Evolutionary conservation across 352 stramenopile species (phyloP).

Genomic region (Ochromonadaceae sp.): DNA sequence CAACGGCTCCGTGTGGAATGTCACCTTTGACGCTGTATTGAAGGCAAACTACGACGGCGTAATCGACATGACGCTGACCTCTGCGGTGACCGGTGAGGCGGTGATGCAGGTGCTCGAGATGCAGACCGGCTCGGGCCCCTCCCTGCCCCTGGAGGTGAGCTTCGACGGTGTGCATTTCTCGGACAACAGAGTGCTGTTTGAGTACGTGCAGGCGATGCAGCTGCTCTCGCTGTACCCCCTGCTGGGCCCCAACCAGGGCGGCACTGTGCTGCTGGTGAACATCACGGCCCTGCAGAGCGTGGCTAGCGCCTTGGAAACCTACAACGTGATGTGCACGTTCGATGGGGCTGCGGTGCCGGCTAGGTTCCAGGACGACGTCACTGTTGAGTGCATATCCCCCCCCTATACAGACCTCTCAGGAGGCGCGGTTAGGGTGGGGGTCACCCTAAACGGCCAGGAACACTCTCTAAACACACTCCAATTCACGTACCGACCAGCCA

Average conservation of each 20-base stretch:
- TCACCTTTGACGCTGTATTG: not conserved
- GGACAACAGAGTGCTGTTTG: not conserved
- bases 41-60: not conserved
- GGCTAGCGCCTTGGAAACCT: not conserved
- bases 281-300: not conserved
- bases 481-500: not conserved
- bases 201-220: not conserved
- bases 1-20: not conserved
- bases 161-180: conserved; percentile 5
- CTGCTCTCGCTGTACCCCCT: not conserved
- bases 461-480: not conserved
- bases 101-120: not conserved
- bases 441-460: conserved; percentile 10
- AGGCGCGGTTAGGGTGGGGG: not conserved
- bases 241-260: not conserved
- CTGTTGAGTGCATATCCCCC: conserved; percentile 1
- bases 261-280: not conserved
- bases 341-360: not conserved
- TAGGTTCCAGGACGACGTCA: not conserved
- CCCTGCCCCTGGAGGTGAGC: not conserved
- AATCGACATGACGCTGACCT: not conserved
- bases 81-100: not conserved
- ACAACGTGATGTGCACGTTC: not conserved
- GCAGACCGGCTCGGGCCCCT: not conserved
- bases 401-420: not conserved